Evolutionary conservation across 139 green algal genomes (phyloP), one percentile per base, ranked within the genome.

Genomic region (Penium margaritaceum): DNA sequence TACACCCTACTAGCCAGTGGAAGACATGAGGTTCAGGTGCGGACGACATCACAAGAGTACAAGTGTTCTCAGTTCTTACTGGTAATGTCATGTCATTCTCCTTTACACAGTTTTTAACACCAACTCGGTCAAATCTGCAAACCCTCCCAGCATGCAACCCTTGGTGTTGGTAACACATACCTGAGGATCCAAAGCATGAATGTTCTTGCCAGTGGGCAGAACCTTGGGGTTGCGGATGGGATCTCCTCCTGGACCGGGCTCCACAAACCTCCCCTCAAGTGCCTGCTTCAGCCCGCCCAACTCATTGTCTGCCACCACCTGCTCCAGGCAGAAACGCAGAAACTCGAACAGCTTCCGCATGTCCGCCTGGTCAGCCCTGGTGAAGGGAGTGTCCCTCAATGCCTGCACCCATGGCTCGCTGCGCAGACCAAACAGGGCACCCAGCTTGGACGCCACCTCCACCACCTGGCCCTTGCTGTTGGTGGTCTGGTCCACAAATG

Each of bases 161-260:
- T n/a, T n/a, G n/a, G n/a, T n/a, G n/a, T n/a, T n/a, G n/a, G n/a
- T n/a, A n/a, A n/a, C n/a, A n/a, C n/a, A n/a, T n/a, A 73, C 91
- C 87, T 98, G 94, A 17, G 94, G 94, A 86, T 99, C 94, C 57
- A 99, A 85, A 1, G 94, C 94, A 79, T 99, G 94, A 84, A 99
- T 96, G 92, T 99, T 99, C 85, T 98, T 98, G 81, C 94, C 94
- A 5, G 94, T 98, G 55, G 94, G 94, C 74, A 99, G 88, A 69
- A 99, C 94, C 67, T 77, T 78, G 12, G 94, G 94, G 90, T 98
- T 98, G 76, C 93, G 89, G 86, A 99, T 99, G 73, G 94, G 94
- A 87, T 99, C 94, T 46, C 94, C 94, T 27, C 94, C 94, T 2
- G 94, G 94, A 36, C 94, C 94, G n/a, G 94, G 94, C 80, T 92